Evolutionary conservation across 768 basidiomycete species (phyloP).

Genomic region (Megacollybia marginata): DNA sequence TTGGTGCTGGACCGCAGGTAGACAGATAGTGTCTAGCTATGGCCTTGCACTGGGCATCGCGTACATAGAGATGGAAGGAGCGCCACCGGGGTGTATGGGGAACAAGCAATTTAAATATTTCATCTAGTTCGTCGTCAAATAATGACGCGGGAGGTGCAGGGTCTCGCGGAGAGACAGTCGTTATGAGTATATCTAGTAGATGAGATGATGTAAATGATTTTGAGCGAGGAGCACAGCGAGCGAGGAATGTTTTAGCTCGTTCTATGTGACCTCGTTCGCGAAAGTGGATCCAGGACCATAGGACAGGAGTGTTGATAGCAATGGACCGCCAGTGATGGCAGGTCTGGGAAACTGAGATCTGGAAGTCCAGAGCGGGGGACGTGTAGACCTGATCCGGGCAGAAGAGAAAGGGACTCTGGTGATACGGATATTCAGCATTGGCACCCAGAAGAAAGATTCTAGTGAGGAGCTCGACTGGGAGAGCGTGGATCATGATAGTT

Average conservation of each 20-base stretch:
- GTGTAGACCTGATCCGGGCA: slow-evolving; percentile 36
- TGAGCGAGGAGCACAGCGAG: slow-evolving; percentile 19
- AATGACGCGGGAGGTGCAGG: neutral
- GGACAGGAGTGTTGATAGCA: slow-evolving; percentile 38
- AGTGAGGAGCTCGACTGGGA: slow-evolving; percentile 55
- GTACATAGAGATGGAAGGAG: slow-evolving; percentile 29
- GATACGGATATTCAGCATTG: slow-evolving; percentile 34
- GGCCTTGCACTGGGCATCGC: slow-evolving; percentile 51
- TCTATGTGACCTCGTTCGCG: slow-evolving; percentile 40
- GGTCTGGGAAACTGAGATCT: slow-evolving; percentile 51
- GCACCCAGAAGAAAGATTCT: slow-evolving; percentile 51
- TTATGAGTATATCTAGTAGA: slow-evolving; percentile 5
- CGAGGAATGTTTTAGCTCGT: slow-evolving; percentile 39
- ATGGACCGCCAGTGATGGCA: slow-evolving; percentile 50
- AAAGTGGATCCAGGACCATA: slow-evolving; percentile 54
- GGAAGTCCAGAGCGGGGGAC: slow-evolving; percentile 38
- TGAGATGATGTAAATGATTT: slow-evolving; percentile 9
- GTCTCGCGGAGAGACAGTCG: neutral
- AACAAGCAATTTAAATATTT: slow-evolving; percentile 17
- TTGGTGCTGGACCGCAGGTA: slow-evolving; percentile 45
- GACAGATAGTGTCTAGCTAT: slow-evolving; percentile 43
- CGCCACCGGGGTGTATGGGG: slow-evolving; percentile 23
- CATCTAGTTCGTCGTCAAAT: slow-evolving; percentile 1
- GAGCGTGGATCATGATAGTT: neutral
- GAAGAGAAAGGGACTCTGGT: slow-evolving; percentile 40